phyloP scores from a whole-genome alignment of 1,284 basidiomycete species.

The Microbotryomycetes sp. region DNA sequence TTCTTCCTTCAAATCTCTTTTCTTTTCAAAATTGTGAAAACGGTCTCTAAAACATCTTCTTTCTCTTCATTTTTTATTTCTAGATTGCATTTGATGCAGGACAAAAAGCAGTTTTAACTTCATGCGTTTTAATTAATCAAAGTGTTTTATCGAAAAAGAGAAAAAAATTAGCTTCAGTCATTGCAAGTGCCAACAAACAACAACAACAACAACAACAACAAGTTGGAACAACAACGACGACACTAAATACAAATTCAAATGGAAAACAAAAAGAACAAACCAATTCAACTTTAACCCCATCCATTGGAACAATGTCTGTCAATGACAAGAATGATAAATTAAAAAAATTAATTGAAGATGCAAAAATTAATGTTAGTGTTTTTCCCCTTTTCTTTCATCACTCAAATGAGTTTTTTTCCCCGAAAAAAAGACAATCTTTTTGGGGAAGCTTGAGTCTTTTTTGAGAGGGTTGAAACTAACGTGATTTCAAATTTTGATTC shows the following conservation, averaged over 20 bases:
- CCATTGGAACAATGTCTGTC: no score
- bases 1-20: constrained; percentile 3
- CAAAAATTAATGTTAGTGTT: constrained; percentile 24
- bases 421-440: no score
- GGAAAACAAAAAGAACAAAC: no score
- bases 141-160: constrained; percentile 18
- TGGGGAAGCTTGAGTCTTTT: no score
- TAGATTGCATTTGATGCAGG: constrained; percentile 73
- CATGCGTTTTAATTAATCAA: constrained; percentile 62
- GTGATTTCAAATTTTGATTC: no score
- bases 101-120: constrained; percentile 82
- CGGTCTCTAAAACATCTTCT: neutral
- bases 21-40: neutral
- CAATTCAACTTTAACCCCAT: no score
- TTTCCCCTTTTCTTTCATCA: neutral
- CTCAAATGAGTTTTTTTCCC: constrained; percentile 10
- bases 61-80: neutral
- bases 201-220: constrained; percentile 43
- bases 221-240: no score
- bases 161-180: constrained; percentile 11
- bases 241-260: no score
- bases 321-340: neutral
- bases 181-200: constrained; percentile 58
- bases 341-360: constrained; percentile 14
- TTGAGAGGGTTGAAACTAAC: no score